These are phyloP conservation scores for Quercus parvula DNA, from an alignment of 306 rosid species.

Conservation along the genomic window DNA sequence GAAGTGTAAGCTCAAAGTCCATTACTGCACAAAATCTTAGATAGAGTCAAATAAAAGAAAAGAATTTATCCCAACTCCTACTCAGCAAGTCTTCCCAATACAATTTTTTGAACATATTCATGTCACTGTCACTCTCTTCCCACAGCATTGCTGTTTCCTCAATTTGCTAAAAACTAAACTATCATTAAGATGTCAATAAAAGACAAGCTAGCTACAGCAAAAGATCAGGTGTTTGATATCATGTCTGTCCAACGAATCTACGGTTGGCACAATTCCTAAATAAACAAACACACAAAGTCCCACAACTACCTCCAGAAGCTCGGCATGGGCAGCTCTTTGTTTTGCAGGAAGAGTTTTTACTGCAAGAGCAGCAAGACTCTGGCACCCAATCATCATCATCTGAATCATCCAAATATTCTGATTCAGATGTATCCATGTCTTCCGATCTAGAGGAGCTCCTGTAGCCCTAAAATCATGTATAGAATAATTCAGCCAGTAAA, in stretches of 20 bases:
- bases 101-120: too few relatives aligned
- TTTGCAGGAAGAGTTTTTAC: slow-evolving; percentile 62
- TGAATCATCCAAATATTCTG: slow-evolving; percentile 41
- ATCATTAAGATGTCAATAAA: too few relatives aligned
- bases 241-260: too few relatives aligned
- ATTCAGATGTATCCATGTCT: slow-evolving; percentile 79
- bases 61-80: too few relatives aligned
- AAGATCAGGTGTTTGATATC: too few relatives aligned
- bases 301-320: slow-evolving; percentile 45
- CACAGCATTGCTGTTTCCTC: too few relatives aligned
- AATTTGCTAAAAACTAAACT: too few relatives aligned
- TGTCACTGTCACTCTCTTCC: too few relatives aligned
- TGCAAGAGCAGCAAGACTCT: slow-evolving; percentile 57
- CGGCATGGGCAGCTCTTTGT: slow-evolving; percentile 53
- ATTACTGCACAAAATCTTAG: too few relatives aligned
- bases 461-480: slow-evolving; percentile 41
- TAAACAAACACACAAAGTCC: slow-evolving; percentile 54
- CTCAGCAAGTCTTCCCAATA: too few relatives aligned
- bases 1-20: too few relatives aligned
- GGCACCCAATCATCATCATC: slow-evolving; percentile 48
- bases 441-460: slow-evolving; percentile 46
- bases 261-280: slow-evolving; percentile 52
- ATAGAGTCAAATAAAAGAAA: background rate
- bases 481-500: background rate
- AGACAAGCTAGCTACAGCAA: too few relatives aligned